Evolutionary conservation across 2,329 filamentous ascomycete species (phyloP), one percentile per base, ranked within the genome.

Genomic region (Sordariomycetes sp.): DNA sequence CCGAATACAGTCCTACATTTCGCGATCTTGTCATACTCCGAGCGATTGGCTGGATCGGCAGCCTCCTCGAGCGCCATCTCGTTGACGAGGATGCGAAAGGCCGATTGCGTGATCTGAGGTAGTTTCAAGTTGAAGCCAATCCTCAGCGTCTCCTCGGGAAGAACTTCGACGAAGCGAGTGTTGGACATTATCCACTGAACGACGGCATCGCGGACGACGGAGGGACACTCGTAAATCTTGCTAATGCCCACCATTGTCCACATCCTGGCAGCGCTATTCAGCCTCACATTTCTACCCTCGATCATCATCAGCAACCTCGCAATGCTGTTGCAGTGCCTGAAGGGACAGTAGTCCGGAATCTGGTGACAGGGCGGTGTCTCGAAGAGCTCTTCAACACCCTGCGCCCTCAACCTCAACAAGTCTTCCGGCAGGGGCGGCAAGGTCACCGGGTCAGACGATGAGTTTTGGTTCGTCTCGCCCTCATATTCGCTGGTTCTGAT

Each of bases 231-330:
- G 33, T 81, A 68, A 25, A 75, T 62, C 39, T 72, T 72, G 7
- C 75, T 72, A 8, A 84, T 52, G 4, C 69, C 72, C 21, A 75
- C 70, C n/a, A 82, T 63, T 0, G 79, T 83, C 66, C 75, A 84
- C 24, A 82, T 56, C 11, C 80, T 75, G 9, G 70, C 63, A 1
- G 80, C 79, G 0, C 79, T 82, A 51, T 84, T 71, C 11, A 86
- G 51, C 2, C 63, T 57, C 1, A 76, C 61, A 20, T 66, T 57
- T 4, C 68, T 59, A 3, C 69, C 70, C 41, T 74, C 63, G 26
- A 84, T 66, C 9, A 69, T 61, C 44, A 72, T 63, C 4, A 85
- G 58, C 1, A 85, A 57, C 2, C 77, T 66, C 30, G 82, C 64
- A 21, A 92, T 74, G 15, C 70, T 70, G 19, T 69, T 70, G 10